These are phyloP conservation scores for Paecilomyces dactylethromorphus DNA, from an alignment of 2,329 filamentous ascomycete species.

Conservation along the genomic window DNA sequence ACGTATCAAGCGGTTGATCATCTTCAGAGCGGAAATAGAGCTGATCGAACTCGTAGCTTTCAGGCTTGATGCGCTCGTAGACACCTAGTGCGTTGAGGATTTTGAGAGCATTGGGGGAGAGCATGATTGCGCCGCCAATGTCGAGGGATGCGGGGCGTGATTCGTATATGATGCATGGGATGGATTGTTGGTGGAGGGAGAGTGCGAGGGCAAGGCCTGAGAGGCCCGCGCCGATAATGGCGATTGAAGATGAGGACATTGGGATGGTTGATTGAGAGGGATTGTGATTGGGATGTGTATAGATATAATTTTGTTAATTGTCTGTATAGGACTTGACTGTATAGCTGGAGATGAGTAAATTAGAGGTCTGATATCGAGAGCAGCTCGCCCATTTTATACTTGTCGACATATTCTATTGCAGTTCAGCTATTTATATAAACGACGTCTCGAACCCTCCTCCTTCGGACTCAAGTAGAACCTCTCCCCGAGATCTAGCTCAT, in stretches of 20 bases:
- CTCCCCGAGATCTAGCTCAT: too few species aligned
- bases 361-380: too few species aligned
- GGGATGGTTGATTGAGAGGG: too few species aligned
- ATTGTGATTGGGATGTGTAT: too few species aligned
- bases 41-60: conserved; percentile 47
- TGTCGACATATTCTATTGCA: too few species aligned
- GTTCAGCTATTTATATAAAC: too few species aligned
- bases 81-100: conserved; percentile 47
- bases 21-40: conserved; percentile 35
- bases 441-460: too few species aligned
- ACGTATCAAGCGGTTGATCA: neutral
- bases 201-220: conserved; percentile 51
- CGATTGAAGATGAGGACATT: conserved; percentile 13
- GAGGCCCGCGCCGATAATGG: conserved; percentile 45
- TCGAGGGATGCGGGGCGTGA: conserved; percentile 38
- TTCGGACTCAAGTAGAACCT: too few species aligned
- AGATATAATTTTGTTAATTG: too few species aligned
- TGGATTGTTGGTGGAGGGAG: conserved; percentile 46
- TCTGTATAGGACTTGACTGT: too few species aligned
- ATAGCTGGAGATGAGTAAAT: too few species aligned
- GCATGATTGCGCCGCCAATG: conserved; percentile 52
- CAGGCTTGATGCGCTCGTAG: conserved; percentile 38
- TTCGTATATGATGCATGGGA: conserved; percentile 49
- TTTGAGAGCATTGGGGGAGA: conserved; percentile 53
- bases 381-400: too few species aligned